Evolutionary conservation across 2,329 filamentous ascomycete genomes (phyloP).

Genomic region (Monascus ruber): DNA sequence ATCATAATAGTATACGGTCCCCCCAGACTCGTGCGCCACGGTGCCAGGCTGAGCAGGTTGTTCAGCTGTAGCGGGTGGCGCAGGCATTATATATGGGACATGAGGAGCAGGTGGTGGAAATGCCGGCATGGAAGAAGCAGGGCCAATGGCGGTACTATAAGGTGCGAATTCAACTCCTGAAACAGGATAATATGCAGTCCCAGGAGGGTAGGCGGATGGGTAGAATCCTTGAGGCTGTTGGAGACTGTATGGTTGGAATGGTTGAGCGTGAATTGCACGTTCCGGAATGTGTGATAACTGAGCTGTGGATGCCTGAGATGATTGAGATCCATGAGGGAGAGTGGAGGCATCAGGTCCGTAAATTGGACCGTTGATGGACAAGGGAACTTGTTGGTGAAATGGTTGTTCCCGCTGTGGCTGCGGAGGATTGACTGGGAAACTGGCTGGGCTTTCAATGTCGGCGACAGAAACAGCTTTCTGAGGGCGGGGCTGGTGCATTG

Average conservation of each 20-base stretch:
- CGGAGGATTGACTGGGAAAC: conserved; percentile 47
- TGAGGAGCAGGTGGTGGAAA: conserved; percentile 49
- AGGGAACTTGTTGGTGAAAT: conserved; percentile 89
- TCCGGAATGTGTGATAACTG: conserved; percentile 88
- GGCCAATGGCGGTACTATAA: conserved; percentile 36
- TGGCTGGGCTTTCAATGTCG: conserved; percentile 75
- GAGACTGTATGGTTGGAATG: conserved; percentile 70
- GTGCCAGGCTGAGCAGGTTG: conserved; percentile 40
- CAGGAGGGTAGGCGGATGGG: conserved; percentile 44
- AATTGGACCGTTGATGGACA: conserved; percentile 53
- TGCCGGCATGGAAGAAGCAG: conserved; percentile 40
- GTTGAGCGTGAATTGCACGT: conserved; percentile 76
- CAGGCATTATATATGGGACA: conserved; percentile 23
- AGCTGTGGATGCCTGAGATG: conserved; percentile 62
- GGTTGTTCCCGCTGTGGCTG: conserved; percentile 65
- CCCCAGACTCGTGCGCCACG: conserved; percentile 79
- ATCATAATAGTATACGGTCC: conserved; percentile 93
- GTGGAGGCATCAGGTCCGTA: conserved; percentile 38
- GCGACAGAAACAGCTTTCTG: conserved; percentile 90
- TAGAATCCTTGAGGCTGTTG: conserved; percentile 48
- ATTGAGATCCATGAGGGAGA: conserved; percentile 57
- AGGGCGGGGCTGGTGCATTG: conserved; percentile 90
- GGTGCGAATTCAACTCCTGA: conserved; percentile 27
- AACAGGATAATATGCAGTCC: conserved; percentile 59
- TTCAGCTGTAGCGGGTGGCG: conserved; percentile 21